Evolutionary conservation across 306 rosid genomes (phyloP).

Genomic region (Rosa lucieae): DNA sequence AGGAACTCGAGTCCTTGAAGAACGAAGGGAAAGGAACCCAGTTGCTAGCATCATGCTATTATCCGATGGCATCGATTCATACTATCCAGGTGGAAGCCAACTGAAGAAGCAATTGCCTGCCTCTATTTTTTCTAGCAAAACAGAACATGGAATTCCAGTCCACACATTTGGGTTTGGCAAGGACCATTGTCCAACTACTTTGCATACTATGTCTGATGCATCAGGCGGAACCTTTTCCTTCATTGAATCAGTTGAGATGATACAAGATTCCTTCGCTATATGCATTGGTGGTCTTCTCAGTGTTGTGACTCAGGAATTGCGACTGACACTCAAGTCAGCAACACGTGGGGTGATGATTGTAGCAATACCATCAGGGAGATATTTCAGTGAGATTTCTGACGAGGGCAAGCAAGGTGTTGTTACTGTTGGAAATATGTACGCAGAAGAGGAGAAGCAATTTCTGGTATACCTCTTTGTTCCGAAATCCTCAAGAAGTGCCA

Average conservation of each 20-base stretch:
- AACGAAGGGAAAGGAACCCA: slow-evolving; percentile 25
- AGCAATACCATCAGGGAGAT: slow-evolving; percentile 11
- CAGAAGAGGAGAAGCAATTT: slow-evolving; percentile 36
- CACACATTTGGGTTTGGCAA: slow-evolving; percentile 39
- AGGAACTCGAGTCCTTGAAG: slow-evolving; percentile 32
- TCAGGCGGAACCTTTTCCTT: slow-evolving; percentile 29
- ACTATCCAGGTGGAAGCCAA: background rate
- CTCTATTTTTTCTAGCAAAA: slow-evolving; percentile 3
- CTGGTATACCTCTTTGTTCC: slow-evolving; percentile 34
- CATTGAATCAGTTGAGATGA: slow-evolving; percentile 13
- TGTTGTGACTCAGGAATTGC: slow-evolving; percentile 16
- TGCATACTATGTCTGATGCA: slow-evolving; percentile 20
- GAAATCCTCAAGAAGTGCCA: background rate
- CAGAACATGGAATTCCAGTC: slow-evolving; percentile 19
- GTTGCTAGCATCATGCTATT: slow-evolving; percentile 37
- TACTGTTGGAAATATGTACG: slow-evolving; percentile 25
- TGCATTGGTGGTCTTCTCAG: slow-evolving; percentile 40
- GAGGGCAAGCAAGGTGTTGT: slow-evolving; percentile 13
- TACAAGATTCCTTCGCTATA: slow-evolving; percentile 30
- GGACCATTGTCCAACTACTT: background rate
- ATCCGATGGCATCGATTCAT: slow-evolving; percentile 33
- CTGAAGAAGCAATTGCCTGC: slow-evolving; percentile 1
- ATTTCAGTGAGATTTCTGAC: slow-evolving; percentile 18
- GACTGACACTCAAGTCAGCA: slow-evolving; percentile 22
- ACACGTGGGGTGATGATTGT: slow-evolving; percentile 16